phyloP scores from a whole-genome alignment of 2,329 filamentous ascomycete genomes.

The Monilinia fructicola region DNA sequence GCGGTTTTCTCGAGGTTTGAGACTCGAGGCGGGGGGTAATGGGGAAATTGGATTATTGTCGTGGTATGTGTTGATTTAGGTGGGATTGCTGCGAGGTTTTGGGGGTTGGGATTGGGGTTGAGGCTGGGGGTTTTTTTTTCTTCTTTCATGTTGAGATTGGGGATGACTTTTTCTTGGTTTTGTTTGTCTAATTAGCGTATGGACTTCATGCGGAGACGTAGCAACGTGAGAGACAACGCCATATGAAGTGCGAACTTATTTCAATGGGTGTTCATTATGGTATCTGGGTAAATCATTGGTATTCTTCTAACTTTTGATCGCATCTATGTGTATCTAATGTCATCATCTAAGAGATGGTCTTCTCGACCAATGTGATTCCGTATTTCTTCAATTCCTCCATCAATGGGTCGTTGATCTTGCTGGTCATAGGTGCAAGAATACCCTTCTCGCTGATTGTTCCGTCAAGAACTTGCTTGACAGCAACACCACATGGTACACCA shows the following conservation, averaged over 20 bases:
- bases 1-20: too few relatives aligned
- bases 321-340: conserved; percentile 6
- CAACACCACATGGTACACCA: conserved; percentile 71
- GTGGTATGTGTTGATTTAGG: too few relatives aligned
- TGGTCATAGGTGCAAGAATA: conserved; percentile 73
- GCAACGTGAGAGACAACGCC: background rate
- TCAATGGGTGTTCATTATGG: background rate
- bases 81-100: too few relatives aligned
- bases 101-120: too few relatives aligned
- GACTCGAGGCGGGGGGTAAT: too few relatives aligned
- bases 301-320: conserved; percentile 8
- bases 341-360: conserved; percentile 48
- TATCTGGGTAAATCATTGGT: background rate
- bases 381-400: conserved; percentile 78
- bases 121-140: too few relatives aligned
- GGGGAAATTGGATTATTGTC: too few relatives aligned
- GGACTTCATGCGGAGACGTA: background rate
- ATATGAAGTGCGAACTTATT: background rate
- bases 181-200: background rate
- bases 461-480: conserved; percentile 75
- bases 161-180: background rate
- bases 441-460: conserved; percentile 71
- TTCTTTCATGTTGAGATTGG: background rate
- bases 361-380: conserved; percentile 70
- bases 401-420: conserved; percentile 68